Percentiles rank a stretch among this genome's conserved stretches.
phyloP scores from a whole-genome alignment of 2,329 filamentous ascomycete genomes.

The Fusarium pininemorale region DNA sequence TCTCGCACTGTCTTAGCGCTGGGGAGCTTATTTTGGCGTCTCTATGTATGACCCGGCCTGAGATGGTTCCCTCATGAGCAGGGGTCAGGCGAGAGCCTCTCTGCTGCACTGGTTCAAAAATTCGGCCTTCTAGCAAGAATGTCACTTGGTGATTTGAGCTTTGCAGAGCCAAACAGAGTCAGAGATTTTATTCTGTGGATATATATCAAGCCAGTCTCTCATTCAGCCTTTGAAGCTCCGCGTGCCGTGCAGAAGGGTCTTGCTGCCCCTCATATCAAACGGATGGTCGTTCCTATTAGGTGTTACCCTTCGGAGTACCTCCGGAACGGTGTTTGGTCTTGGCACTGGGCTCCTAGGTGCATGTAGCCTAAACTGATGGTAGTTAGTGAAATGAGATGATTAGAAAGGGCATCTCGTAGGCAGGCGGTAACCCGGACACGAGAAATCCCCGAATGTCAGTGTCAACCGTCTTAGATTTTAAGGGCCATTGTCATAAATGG shows the following conservation, averaged over 20 bases:
- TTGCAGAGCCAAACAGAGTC: background rate
- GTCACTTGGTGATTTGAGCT: background rate
- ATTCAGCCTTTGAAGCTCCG: background rate
- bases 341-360: background rate
- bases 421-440: background rate
- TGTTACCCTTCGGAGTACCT: constrained; percentile 8
- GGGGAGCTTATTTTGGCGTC: background rate
- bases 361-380: background rate
- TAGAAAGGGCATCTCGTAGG: background rate
- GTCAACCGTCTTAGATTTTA: background rate
- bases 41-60: background rate
- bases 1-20: background rate
- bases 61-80: background rate
- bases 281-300: background rate
- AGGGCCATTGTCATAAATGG: background rate
- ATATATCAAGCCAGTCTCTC: background rate
- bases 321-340: background rate
- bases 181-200: background rate
- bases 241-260: background rate
- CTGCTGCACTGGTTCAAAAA: background rate
- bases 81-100: background rate
- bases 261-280: background rate
- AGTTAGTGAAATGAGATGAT: background rate
- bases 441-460: background rate
- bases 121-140: background rate